phyloP scores from a whole-genome alignment of 1,284 basidiomycete genomes.

The Naganishia cerealis region DNA sequence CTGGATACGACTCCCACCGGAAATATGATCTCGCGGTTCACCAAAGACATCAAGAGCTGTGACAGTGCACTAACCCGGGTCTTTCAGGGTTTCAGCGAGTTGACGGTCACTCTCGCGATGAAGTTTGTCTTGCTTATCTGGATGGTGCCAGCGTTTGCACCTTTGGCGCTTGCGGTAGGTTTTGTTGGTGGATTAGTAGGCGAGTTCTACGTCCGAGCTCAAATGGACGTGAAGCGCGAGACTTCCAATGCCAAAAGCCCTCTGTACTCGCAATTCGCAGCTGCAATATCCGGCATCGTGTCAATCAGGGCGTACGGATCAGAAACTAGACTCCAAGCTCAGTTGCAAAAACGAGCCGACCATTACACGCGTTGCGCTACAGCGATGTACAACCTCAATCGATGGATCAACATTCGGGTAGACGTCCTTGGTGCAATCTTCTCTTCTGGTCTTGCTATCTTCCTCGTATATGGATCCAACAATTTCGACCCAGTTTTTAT shows the following conservation, averaged over 20 bases:
- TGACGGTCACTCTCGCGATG: slow-evolving; percentile 52
- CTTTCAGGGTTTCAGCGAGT: slow-evolving; percentile 44
- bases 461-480: slow-evolving; percentile 37
- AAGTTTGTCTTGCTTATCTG: slow-evolving; percentile 58
- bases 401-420: slow-evolving; percentile 40
- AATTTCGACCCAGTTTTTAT: slow-evolving; percentile 38
- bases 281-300: slow-evolving; percentile 65
- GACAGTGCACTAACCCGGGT: slow-evolving; percentile 50
- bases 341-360: slow-evolving; percentile 48
- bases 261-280: slow-evolving; percentile 69
- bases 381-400: slow-evolving; percentile 50
- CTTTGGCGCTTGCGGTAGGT: slow-evolving; percentile 54
- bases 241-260: slow-evolving; percentile 51
- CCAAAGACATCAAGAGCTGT: slow-evolving; percentile 60
- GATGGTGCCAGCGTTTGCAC: slow-evolving; percentile 56
- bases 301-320: slow-evolving; percentile 55
- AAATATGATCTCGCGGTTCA: slow-evolving; percentile 57
- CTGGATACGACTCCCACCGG: slow-evolving; percentile 63
- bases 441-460: slow-evolving; percentile 34
- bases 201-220: slow-evolving; percentile 64
- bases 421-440: slow-evolving; percentile 38
- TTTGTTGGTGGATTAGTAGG: slow-evolving; percentile 58
- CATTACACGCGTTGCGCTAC: slow-evolving; percentile 51
- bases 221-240: slow-evolving; percentile 65
- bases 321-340: slow-evolving; percentile 44